phyloP scores from a whole-genome alignment of 768 basidiomycete species.

The Lactarius trivialis region DNA sequence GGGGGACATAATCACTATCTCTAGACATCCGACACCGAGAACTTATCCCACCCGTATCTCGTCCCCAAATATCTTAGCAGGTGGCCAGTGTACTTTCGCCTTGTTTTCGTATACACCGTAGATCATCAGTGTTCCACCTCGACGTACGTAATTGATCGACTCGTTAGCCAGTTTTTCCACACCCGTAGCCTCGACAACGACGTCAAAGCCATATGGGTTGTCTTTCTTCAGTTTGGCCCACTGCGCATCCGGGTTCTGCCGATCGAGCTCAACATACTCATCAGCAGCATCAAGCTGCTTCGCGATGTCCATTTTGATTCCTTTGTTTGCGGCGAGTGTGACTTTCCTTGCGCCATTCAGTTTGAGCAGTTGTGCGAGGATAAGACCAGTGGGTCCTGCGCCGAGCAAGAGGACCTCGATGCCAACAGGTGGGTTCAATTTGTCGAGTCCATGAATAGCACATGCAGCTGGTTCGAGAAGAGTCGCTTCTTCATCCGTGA shows the following conservation, averaged over 20 bases:
- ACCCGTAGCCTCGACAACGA: conserved; percentile 79
- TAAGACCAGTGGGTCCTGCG: conserved; percentile 87
- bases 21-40: not conserved
- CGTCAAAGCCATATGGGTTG: conserved; percentile 84
- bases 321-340: conserved; percentile 84
- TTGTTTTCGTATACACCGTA: conserved; percentile 90
- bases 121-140: conserved; percentile 79
- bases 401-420: conserved; percentile 80
- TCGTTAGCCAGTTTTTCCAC: conserved; percentile 84
- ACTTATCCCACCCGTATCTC: conserved; percentile 47
- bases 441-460: conserved; percentile 88
- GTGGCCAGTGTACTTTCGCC: conserved; percentile 80
- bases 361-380: conserved; percentile 82
- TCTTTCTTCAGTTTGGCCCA: conserved; percentile 76
- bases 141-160: conserved; percentile 81
- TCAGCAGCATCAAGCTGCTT: conserved; percentile 72
- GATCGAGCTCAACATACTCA: conserved; percentile 80
- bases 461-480: conserved; percentile 88
- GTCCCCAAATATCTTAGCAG: conserved; percentile 71
- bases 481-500: conserved; percentile 81
- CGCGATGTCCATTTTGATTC: conserved; percentile 86
- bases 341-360: conserved; percentile 77
- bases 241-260: conserved; percentile 64
- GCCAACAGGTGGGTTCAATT: conserved; percentile 75
- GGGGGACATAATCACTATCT: not conserved